Evolutionary conservation across 257 asterid species (phyloP).

Genomic region (Linderniella brevidens): DNA sequence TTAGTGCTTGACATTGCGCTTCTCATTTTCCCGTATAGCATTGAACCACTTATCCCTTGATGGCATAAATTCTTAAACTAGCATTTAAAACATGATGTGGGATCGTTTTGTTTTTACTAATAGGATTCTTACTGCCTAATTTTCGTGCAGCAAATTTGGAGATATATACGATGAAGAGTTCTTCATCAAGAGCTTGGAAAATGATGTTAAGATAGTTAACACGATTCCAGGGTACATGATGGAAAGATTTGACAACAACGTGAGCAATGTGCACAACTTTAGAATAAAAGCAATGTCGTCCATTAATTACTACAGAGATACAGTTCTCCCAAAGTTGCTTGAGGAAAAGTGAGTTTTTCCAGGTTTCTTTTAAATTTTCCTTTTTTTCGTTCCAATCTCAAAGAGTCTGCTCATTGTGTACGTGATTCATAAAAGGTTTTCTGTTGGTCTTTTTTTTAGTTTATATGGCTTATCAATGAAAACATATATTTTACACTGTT

Average conservation of each 20-base stretch:
- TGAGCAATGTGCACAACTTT: constrained; percentile 88
- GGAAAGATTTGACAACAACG: constrained; percentile 77
- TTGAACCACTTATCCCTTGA: constrained; percentile 3
- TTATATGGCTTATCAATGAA: no score
- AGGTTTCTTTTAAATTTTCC: constrained; percentile 2
- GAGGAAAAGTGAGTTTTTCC: constrained; percentile 72
- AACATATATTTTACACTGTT: no score
- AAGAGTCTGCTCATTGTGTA: no score
- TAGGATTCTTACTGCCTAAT: background rate
- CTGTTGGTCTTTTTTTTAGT: no score
- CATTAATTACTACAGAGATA: constrained; percentile 53
- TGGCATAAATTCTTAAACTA: constrained; percentile 4
- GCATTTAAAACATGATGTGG: no score
- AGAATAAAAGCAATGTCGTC: constrained; percentile 95
- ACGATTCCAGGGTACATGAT: constrained; percentile 58
- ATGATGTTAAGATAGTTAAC: constrained; percentile 66
- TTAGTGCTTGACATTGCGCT: no score
- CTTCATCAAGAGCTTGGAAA: constrained; percentile 53
- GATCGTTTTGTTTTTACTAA: no score
- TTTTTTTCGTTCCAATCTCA: background rate
- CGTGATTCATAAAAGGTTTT: no score
- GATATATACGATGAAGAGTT: constrained; percentile 85
- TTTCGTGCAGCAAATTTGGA: constrained; percentile 70
- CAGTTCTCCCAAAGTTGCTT: constrained; percentile 80
- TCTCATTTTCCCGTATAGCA: constrained; percentile 1